These are phyloP conservation scores for Linanthus parryae DNA, from an alignment of 148 eudicot genomes.

Conservation along the genomic window DNA sequence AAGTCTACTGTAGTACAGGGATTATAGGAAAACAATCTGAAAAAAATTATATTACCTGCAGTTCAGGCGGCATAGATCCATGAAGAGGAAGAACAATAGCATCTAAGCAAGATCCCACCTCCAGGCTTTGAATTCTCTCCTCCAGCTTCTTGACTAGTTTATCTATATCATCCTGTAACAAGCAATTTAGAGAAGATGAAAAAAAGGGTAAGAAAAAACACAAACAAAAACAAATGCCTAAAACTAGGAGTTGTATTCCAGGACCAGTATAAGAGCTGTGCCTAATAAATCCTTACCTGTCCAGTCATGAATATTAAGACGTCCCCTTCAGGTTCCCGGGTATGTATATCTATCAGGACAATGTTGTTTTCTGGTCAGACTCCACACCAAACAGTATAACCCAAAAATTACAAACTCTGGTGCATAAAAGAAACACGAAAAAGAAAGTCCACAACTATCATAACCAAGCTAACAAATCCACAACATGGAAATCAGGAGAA, in stretches of 20 bases:
- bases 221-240: neutral
- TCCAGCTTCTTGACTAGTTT: constrained; percentile 76
- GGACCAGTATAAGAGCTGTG: neutral
- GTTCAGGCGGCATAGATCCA: constrained; percentile 94
- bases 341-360: constrained; percentile 57
- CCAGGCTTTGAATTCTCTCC: constrained; percentile 73
- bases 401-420: constrained; percentile 1
- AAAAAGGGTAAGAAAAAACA: constrained; percentile 5
- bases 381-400: neutral
- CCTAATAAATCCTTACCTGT: constrained; percentile 46
- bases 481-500: too few species aligned
- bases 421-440: neutral
- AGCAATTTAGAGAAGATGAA: constrained; percentile 5
- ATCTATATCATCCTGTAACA: constrained; percentile 85
- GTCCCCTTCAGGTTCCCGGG: constrained; percentile 85
- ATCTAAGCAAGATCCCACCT: constrained; percentile 93
- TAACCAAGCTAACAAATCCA: too few species aligned
- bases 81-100: constrained; percentile 91
- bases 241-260: neutral
- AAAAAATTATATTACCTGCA: constrained; percentile 40
- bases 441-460: too few species aligned
- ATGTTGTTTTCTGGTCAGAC: too few species aligned
- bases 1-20: too few species aligned
- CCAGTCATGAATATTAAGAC: constrained; percentile 96
- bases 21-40: neutral